A percentile compares a stretch with the other conserved stretches of the same genome.
phyloP scores from a whole-genome alignment of 1,284 basidiomycete genomes.

The Melampsora americana region DNA sequence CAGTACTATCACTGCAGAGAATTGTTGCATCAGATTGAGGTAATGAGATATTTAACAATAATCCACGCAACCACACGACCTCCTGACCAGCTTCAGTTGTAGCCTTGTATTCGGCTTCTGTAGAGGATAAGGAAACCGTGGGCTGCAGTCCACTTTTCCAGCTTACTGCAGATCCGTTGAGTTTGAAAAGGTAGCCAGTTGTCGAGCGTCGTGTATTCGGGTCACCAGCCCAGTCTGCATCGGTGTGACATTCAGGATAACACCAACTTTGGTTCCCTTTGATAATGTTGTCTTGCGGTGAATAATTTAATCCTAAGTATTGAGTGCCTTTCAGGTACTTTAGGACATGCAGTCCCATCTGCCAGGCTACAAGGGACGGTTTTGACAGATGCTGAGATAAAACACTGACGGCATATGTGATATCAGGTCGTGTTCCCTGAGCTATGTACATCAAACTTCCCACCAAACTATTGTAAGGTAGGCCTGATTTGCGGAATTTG shows the following conservation, averaged over 20 bases:
- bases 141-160: conserved; percentile 26
- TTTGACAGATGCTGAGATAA: conserved; percentile 19
- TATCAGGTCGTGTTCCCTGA: not conserved
- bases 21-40: not conserved
- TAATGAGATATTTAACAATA: not conserved
- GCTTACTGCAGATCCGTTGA: conserved; percentile 24
- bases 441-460: conserved; percentile 21
- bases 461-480: not conserved
- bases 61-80: not conserved
- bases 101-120: conserved; percentile 37
- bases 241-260: conserved; percentile 7
- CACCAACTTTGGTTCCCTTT: not conserved
- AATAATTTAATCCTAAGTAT: not conserved
- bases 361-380: conserved; percentile 17
- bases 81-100: conserved; percentile 18
- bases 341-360: conserved; percentile 4
- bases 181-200: conserved; percentile 26
- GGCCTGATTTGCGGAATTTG: not conserved
- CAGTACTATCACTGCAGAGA: not conserved
- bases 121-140: no score
- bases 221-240: conserved; percentile 44
- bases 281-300: not conserved
- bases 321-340: conserved; percentile 8
- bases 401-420: conserved; percentile 6
- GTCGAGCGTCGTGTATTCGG: conserved; percentile 17